These are phyloP conservation scores for Phlebiopsis flavidoalba DNA, from an alignment of 768 basidiomycete species.

Conservation along the genomic window DNA sequence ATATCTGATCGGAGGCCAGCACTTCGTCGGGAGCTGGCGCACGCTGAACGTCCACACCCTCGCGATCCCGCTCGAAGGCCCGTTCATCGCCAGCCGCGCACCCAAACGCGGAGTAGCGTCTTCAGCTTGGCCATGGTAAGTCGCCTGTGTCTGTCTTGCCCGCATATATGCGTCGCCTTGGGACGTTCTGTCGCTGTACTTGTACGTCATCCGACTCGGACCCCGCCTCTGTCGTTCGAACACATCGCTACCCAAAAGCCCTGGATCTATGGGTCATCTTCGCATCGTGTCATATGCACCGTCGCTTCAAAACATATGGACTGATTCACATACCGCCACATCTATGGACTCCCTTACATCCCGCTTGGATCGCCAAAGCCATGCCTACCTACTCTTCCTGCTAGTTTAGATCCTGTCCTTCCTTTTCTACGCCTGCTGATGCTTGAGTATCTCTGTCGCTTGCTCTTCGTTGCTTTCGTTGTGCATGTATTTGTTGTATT, in stretches of 20 bases:
- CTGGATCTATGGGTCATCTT: not conserved
- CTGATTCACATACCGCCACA: not conserved
- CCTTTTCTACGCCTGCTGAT: not conserved
- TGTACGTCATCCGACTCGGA: not conserved
- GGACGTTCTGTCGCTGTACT: not conserved
- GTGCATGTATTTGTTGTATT: conserved; percentile 1
- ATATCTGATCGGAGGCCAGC: conserved; percentile 59
- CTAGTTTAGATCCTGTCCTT: not conserved
- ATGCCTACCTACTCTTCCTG: too few relatives aligned
- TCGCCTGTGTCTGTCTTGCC: not conserved
- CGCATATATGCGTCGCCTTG: not conserved
- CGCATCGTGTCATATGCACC: not conserved
- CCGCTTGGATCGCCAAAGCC: too few relatives aligned
- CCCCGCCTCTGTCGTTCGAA: not conserved
- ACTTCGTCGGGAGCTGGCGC: conserved; percentile 72
- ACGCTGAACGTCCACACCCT: conserved; percentile 37
- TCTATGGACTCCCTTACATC: not conserved
- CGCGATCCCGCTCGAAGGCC: conserved; percentile 52
- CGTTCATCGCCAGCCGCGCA: conserved; percentile 51
- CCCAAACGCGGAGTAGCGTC: not conserved
- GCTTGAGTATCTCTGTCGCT: not conserved
- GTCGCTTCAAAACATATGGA: not conserved
- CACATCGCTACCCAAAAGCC: not conserved
- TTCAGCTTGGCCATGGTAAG: not conserved
- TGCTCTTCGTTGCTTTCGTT: not conserved